phyloP scores from a whole-genome alignment of 257 asterid species.

The Gentiana macrophylla region DNA sequence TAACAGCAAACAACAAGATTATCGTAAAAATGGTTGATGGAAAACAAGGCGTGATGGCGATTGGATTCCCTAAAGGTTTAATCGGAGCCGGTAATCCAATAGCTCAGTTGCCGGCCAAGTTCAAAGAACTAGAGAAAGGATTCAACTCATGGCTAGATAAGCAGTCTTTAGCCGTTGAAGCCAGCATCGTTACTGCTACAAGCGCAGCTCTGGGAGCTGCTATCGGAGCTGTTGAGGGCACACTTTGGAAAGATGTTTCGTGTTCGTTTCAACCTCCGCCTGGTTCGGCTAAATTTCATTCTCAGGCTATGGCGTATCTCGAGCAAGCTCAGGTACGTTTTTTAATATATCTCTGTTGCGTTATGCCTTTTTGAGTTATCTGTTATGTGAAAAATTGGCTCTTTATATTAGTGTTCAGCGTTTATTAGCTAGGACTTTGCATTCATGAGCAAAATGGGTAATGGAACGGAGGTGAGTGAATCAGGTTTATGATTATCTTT shows the following conservation, averaged over 20 bases:
- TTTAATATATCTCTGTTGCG: too few species aligned
- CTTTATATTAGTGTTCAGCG: not conserved
- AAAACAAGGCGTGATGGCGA: conserved; percentile 46
- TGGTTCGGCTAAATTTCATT: conserved; percentile 39
- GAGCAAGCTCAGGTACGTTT: conserved; percentile 72
- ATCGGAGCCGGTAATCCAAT: conserved; percentile 38
- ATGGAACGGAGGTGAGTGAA: too few species aligned
- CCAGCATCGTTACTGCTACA: conserved; percentile 70
- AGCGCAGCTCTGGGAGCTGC: conserved; percentile 79
- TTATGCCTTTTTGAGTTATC: too few species aligned
- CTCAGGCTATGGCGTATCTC: conserved; percentile 70
- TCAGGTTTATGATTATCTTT: not conserved
- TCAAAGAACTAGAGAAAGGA: conserved; percentile 45
- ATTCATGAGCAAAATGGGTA: too few species aligned
- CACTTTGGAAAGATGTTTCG: conserved; percentile 46
- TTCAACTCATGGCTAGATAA: conserved; percentile 67
- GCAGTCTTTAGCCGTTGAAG: conserved; percentile 80
- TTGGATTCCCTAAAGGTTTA: conserved; percentile 19
- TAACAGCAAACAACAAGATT: too few species aligned
- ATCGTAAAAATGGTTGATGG: conserved; percentile 31
- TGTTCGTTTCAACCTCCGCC: conserved; percentile 64
- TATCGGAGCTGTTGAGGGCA: conserved; percentile 79
- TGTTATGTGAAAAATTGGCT: not conserved
- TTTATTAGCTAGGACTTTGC: too few species aligned
- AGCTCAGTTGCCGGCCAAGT: conserved; percentile 52